Base-by-base conservation (phyloP, 441 rosid species). In the Euphorbia schlechtendalii region DNA sequence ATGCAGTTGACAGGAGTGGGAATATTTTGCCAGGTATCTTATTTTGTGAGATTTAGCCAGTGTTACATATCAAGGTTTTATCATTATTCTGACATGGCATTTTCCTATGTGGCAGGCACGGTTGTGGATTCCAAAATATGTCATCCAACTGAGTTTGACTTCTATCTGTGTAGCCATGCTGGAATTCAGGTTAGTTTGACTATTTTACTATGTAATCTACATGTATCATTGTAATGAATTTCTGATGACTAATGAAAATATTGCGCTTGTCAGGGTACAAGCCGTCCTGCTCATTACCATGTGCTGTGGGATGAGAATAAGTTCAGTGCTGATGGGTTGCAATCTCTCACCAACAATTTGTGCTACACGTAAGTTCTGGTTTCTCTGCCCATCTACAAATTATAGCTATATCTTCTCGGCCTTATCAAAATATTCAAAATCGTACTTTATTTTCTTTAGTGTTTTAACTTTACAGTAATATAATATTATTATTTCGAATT, bases 291-390 rank as follows among this genome's bases (percentile, higher is more conserved):
- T 8, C 99, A 93, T 74, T 93, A 93, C 70, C 99, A 93, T 67
- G 99, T 93, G 36, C 78, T 94, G 11, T 94, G 99, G 96, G 99
- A 92, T 69, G 99, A 94, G 74, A 92, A 92, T 81, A 84, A 86
- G 43, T 92, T 89, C 46, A 70, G 86, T 11, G 98, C 98, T 27
- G 96, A 94, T 83, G 90, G 81, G 57, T 74, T 94, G 51, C 99
- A 90, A 80, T 86, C 86, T 1, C 85, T 94, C 6, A 94, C 99
- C 0, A 94, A 94, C 64, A 89, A 94, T 74, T 83, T 94, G 5
- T 94, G 99, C 75, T 90, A 94, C 76, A 90, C 99, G 99, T 93
- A 83, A 64, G 86, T 63, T 60, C 32, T 67, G n/a, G 8, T 36
- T 41, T 40, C 15, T 30, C 21, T 8, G 13, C 9, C 11, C 10